Conservation (phyloP, 1,139 yeast genomes). For the Taphrina pruni region DNA sequence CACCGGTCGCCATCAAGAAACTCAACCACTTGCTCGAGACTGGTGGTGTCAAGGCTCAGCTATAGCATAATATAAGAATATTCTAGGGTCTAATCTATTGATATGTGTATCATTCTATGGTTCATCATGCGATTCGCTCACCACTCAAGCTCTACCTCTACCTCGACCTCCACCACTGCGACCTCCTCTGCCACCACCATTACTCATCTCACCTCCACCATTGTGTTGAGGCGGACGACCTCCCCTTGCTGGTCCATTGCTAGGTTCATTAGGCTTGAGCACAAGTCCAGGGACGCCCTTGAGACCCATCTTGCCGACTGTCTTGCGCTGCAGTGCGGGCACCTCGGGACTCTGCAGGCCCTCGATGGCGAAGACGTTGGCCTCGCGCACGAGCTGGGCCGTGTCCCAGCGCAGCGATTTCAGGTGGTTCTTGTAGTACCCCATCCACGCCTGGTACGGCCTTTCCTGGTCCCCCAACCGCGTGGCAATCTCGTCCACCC, state of each 20-base stretch:
- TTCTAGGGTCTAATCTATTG: background rate
- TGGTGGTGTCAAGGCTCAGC: slow-evolving; percentile 22
- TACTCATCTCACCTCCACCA: slow-evolving; percentile 9
- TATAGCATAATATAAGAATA: background rate
- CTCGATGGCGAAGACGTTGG: slow-evolving; percentile 26
- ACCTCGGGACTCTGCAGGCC: slow-evolving; percentile 37
- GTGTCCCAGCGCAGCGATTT: slow-evolving; percentile 30
- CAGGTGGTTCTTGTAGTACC: slow-evolving; percentile 37
- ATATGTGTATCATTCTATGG: background rate
- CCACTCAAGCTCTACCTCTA: slow-evolving; percentile 6
- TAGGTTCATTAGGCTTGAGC: slow-evolving; percentile 26
- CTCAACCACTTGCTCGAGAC: slow-evolving; percentile 20
- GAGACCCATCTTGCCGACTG: slow-evolving; percentile 41
- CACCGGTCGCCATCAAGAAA: slow-evolving; percentile 31
- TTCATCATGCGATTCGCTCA: background rate
- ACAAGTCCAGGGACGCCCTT: slow-evolving; percentile 39
- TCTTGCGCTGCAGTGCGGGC: slow-evolving; percentile 31
- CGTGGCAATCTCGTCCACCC: slow-evolving; percentile 22
- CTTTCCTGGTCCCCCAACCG: slow-evolving; percentile 28
- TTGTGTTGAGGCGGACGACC: slow-evolving; percentile 30
- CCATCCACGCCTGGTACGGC: slow-evolving; percentile 41
- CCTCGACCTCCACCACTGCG: slow-evolving; percentile 1
- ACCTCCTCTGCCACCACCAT: slow-evolving; percentile 21
- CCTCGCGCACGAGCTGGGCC: slow-evolving; percentile 29
- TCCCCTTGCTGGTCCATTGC: slow-evolving; percentile 15